phyloP scores from a whole-genome alignment of 345 rosid species.

The Laguncularia racemosa region DNA sequence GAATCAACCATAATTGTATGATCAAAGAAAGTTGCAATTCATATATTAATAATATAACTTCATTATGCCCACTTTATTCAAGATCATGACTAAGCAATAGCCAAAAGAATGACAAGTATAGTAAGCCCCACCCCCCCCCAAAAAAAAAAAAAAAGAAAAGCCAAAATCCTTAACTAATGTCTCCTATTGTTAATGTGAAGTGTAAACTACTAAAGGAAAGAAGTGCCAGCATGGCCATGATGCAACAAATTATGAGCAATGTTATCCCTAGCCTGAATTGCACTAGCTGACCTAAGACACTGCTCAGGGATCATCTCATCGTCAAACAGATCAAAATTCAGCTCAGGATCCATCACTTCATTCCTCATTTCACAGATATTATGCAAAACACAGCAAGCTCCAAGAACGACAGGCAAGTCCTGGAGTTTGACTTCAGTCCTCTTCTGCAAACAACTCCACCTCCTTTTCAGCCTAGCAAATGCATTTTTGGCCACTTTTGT shows the following conservation, averaged over 20 bases:
- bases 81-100: too few relatives aligned
- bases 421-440: conserved; percentile 40
- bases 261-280: conserved; percentile 35
- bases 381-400: conserved; percentile 50
- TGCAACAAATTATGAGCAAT: conserved; percentile 48
- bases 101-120: too few relatives aligned
- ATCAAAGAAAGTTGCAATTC: too few relatives aligned
- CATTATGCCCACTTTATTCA: too few relatives aligned
- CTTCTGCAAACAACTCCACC: conserved; percentile 47
- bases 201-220: conserved; percentile 17
- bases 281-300: conserved; percentile 18
- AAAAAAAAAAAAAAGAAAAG: neutral
- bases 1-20: too few relatives aligned
- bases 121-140: too few relatives aligned
- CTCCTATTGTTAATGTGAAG: neutral
- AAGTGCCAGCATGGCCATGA: conserved; percentile 25
- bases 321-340: conserved; percentile 25
- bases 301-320: conserved; percentile 32
- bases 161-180: too few relatives aligned
- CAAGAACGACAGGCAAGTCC: conserved; percentile 44
- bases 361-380: conserved; percentile 45
- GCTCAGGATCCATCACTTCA: conserved; percentile 27
- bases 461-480: conserved; percentile 31
- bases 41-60: too few relatives aligned
- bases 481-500: conserved; percentile 27